These are phyloP conservation scores for Plantago ovata DNA, from an alignment of 257 asterid species.

Conservation along the genomic window DNA sequence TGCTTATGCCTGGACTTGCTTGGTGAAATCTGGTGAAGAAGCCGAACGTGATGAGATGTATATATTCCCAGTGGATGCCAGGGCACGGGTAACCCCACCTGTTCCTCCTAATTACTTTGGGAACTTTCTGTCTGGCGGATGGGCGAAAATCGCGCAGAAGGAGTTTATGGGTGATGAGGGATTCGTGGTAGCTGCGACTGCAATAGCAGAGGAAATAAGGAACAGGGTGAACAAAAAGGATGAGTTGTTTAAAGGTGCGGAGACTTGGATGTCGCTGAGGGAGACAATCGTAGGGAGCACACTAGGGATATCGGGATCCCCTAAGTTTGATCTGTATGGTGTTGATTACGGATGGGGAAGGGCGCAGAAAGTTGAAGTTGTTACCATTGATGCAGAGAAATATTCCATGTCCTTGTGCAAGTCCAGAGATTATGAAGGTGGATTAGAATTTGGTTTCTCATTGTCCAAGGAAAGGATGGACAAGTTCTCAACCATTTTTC, in stretches of 20 bases:
- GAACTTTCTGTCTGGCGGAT: conserved; percentile 33
- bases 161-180: conserved; percentile 28
- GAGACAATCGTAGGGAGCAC: too few relatives aligned
- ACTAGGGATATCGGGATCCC: neutral
- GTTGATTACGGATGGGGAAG: neutral
- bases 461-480: conserved; percentile 1
- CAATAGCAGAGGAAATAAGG: conserved; percentile 23
- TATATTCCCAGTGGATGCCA: neutral
- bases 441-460: neutral
- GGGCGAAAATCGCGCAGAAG: conserved; percentile 6
- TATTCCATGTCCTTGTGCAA: neutral
- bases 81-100: conserved; percentile 27
- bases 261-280: neutral
- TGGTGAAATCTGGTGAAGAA: neutral
- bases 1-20: neutral
- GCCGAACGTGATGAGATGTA: neutral
- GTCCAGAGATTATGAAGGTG: neutral
- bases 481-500: neutral
- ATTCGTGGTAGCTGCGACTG: conserved; percentile 28
- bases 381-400: neutral
- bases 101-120: conserved; percentile 48
- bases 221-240: conserved; percentile 20
- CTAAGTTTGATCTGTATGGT: neutral
- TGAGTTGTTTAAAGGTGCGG: conserved; percentile 20
- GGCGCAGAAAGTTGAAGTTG: neutral